These are phyloP conservation scores for Claviceps pazoutovae DNA, from an alignment of 2,329 filamentous ascomycete species.

Conservation along the genomic window DNA sequence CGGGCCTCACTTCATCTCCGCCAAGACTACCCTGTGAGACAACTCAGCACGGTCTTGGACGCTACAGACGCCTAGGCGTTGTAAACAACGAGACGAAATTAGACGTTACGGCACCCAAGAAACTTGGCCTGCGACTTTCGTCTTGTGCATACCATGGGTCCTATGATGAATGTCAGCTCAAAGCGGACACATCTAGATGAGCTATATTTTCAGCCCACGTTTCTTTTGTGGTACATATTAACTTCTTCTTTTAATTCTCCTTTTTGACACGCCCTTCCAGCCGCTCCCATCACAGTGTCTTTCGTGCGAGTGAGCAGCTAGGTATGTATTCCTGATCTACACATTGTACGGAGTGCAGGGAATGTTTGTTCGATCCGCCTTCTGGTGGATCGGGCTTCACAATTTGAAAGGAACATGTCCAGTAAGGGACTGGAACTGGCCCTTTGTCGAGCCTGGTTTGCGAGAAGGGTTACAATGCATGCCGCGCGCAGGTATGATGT, in stretches of 20 bases:
- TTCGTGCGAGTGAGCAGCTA: not conserved
- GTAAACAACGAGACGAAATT: no score
- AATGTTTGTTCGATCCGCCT: not conserved
- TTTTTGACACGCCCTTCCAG: not conserved
- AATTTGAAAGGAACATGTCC: not conserved
- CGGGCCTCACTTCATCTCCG: not conserved
- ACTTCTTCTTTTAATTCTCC: not conserved
- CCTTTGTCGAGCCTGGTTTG: not conserved
- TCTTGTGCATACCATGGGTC: no score
- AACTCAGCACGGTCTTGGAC: not conserved
- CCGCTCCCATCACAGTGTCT: not conserved
- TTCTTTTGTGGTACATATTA: not conserved
- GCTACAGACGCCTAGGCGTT: not conserved
- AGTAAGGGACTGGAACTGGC: not conserved
- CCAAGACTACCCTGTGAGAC: not conserved
- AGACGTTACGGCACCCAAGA: not conserved
- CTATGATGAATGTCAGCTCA: not conserved
- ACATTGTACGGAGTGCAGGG: not conserved
- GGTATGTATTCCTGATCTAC: no score
- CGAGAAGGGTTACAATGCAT: slow-evolving; percentile 1
- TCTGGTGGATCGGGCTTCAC: not conserved
- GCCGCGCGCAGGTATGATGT: no score
- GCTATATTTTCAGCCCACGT: not conserved
- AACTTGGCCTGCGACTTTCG: not conserved
- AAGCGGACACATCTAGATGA: not conserved